A percentile compares a stretch with the other conserved stretches of the same genome.
Conservation (phyloP, 352 stramenopile genomes). For the Globisporangium nodosum region DNA sequence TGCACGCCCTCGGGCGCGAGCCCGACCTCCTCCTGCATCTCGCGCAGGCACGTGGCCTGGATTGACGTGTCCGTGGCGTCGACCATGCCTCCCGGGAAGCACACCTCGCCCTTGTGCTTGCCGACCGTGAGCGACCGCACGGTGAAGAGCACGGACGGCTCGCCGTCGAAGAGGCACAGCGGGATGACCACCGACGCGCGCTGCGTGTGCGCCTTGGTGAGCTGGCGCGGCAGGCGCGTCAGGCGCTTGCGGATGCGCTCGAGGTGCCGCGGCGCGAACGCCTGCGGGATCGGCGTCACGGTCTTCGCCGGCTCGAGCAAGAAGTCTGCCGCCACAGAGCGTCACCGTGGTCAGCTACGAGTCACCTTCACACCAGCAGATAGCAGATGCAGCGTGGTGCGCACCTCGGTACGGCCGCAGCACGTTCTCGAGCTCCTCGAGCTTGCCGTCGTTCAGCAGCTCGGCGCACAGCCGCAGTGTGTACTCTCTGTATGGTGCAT, state of each 20-base stretch:
- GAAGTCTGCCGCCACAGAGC: too few relatives aligned
- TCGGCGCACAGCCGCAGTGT: conserved; percentile 71
- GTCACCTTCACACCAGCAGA: too few relatives aligned
- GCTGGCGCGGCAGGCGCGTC: conserved; percentile 91
- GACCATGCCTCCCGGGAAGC: conserved; percentile 95
- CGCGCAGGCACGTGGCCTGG: conserved; percentile 93
- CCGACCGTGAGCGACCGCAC: conserved; percentile 88
- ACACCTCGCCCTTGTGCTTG: conserved; percentile 95
- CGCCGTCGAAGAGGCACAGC: conserved; percentile 94
- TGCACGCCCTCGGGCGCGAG: conserved; percentile 74
- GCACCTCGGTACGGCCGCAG: conserved; percentile 75
- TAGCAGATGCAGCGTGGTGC: neutral
- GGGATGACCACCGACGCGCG: conserved; percentile 94
- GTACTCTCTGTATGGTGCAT: conserved; percentile 58
- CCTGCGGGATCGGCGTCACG: conserved; percentile 46
- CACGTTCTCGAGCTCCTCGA: conserved; percentile 62
- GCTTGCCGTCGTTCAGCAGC: conserved; percentile 65
- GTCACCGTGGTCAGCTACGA: too few relatives aligned
- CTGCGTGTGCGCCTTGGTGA: conserved; percentile 90
- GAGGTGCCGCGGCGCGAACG: conserved; percentile 85
- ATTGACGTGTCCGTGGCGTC: conserved; percentile 91
- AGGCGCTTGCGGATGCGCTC: conserved; percentile 93
- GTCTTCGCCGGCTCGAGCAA: conserved; percentile 30
- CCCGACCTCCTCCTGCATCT: conserved; percentile 98
- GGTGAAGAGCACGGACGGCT: conserved; percentile 95